Percentiles rank a stretch among this genome's conserved stretches.
These are phyloP conservation scores for Nicotiana paniculata DNA, from an alignment of 257 asterid genomes.

Conservation along the genomic window DNA sequence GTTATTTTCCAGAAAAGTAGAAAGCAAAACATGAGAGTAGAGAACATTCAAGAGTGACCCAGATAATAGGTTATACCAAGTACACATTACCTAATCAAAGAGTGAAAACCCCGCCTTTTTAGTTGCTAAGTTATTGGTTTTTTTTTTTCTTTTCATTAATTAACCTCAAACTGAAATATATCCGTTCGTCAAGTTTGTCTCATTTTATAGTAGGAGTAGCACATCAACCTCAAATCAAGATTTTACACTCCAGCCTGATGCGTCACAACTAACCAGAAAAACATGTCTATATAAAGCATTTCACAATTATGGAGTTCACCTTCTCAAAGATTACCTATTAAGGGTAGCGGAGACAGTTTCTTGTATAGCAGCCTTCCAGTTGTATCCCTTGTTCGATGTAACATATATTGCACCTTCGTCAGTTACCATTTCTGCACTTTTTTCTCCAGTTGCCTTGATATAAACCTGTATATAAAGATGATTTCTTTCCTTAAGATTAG, in stretches of 20 bases:
- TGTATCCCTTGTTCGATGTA: conserved; percentile 91
- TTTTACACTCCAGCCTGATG: not conserved
- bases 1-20: not conserved
- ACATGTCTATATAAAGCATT: not conserved
- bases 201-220: not conserved
- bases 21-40: not conserved
- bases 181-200: not conserved
- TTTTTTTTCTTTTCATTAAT: not conserved
- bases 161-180: not conserved
- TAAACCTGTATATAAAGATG: conserved; percentile 51
- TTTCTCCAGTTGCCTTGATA: conserved; percentile 72
- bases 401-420: conserved; percentile 93
- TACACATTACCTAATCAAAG: not conserved
- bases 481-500: conserved; percentile 1
- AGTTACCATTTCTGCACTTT: conserved; percentile 94
- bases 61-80: not conserved
- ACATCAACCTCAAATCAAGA: not conserved
- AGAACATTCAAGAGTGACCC: not conserved
- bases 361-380: conserved; percentile 97
- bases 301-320: conserved; percentile 10
- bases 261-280: not conserved
- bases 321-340: conserved; percentile 50
- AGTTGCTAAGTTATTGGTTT: not conserved
- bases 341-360: conserved; percentile 98
- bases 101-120: not conserved